phyloP scores from a whole-genome alignment of 805 yeast genomes.

The Candida caryicola region DNA sequence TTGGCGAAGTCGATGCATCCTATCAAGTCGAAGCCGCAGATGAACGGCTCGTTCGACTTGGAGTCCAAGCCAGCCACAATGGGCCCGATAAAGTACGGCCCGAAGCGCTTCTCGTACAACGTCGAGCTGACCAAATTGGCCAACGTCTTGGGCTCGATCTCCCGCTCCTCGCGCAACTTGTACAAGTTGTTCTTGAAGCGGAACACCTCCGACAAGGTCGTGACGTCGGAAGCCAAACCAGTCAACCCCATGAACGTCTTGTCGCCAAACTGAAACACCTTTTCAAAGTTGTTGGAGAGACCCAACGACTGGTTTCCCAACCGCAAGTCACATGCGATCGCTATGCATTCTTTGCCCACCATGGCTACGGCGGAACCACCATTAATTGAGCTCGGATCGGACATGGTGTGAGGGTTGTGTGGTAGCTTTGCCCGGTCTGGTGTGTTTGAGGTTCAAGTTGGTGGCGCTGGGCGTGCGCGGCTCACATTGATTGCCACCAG shows the following conservation, averaged over 20 bases:
- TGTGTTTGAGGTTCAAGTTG: neutral
- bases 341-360: slow-evolving; percentile 98
- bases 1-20: slow-evolving; percentile 95
- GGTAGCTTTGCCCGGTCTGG: neutral
- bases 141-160: slow-evolving; percentile 88
- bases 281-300: slow-evolving; percentile 88
- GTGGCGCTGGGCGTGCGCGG: too few relatives aligned
- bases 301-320: slow-evolving; percentile 93
- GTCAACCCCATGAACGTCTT: slow-evolving; percentile 88
- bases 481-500: too few relatives aligned
- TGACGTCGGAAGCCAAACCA: slow-evolving; percentile 93
- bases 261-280: slow-evolving; percentile 76
- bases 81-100: slow-evolving; percentile 96
- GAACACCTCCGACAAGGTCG: slow-evolving; percentile 77
- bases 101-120: slow-evolving; percentile 86
- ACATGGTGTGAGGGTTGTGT: too few relatives aligned
- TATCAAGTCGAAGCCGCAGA: slow-evolving; percentile 93
- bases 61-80: slow-evolving; percentile 92
- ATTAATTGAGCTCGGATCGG: slow-evolving; percentile 76
- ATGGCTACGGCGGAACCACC: slow-evolving; percentile 98
- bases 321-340: slow-evolving; percentile 93
- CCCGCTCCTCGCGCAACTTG: slow-evolving; percentile 86
- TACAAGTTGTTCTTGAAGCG: slow-evolving; percentile 84
- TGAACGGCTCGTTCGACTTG: slow-evolving; percentile 77
- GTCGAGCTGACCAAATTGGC: slow-evolving; percentile 91